Conservation (phyloP, 495 filamentous ascomycete genomes). For the Hyaloscypha bicolor region DNA sequence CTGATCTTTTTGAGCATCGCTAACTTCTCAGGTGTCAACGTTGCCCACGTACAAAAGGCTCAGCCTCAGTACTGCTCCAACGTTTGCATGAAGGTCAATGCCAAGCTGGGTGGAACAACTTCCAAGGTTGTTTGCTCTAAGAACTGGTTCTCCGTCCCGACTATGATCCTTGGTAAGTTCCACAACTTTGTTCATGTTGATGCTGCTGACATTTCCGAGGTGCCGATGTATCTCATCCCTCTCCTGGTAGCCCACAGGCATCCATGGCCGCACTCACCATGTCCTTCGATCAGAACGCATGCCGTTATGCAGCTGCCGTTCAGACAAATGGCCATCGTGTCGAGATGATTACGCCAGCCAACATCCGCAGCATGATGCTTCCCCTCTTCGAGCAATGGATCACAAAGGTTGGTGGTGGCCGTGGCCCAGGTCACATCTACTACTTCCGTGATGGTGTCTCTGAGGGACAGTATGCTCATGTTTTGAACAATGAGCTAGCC, state of each 20-base stretch:
- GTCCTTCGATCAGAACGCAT: slow-evolving; percentile 68
- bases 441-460: slow-evolving; percentile 96
- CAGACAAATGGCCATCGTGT: slow-evolving; percentile 76
- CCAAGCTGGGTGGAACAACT: slow-evolving; percentile 88
- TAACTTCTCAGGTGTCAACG: slow-evolving; percentile 50
- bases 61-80: slow-evolving; percentile 83
- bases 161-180: slow-evolving; percentile 32
- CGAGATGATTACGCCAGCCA: slow-evolving; percentile 70
- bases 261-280: slow-evolving; percentile 89
- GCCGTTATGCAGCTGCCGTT: slow-evolving; percentile 73
- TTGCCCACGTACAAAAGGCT: slow-evolving; percentile 58
- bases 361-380: slow-evolving; percentile 63
- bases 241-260: slow-evolving; percentile 60
- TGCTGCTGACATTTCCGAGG: slow-evolving; percentile 56
- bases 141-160: slow-evolving; percentile 18
- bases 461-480: slow-evolving; percentile 76
- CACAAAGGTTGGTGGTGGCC: slow-evolving; percentile 48
- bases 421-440: slow-evolving; percentile 67
- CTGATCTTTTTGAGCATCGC: not conserved
- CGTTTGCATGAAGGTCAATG: slow-evolving; percentile 91
- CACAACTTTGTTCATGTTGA: not conserved
- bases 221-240: slow-evolving; percentile 84
- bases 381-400: slow-evolving; percentile 67
- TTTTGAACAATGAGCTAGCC: slow-evolving; percentile 73
- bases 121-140: slow-evolving; percentile 15